phyloP scores from a whole-genome alignment of 2,329 filamentous ascomycete genomes.

The Chaetomiaceae sp. region DNA sequence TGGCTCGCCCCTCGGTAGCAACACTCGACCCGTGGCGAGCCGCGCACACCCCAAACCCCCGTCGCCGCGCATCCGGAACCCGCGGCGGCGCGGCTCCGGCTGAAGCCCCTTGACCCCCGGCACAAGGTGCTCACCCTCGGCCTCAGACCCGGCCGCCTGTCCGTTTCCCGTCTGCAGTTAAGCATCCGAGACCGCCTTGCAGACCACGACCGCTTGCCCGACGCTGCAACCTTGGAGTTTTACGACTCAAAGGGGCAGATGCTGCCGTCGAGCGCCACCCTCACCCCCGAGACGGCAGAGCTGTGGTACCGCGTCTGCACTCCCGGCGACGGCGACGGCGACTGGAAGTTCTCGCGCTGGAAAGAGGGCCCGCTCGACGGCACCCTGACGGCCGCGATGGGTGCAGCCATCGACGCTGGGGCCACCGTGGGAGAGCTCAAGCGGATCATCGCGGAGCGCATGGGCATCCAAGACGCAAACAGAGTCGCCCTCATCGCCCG shows the following conservation, averaged over 20 bases:
- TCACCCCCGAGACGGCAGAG: neutral
- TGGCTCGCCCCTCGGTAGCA: too few species aligned
- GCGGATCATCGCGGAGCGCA: constrained; percentile 22
- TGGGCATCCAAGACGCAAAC: constrained; percentile 27
- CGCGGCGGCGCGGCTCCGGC: neutral
- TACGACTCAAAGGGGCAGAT: constrained; percentile 15
- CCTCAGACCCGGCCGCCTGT: neutral
- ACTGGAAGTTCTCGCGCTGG: constrained; percentile 20
- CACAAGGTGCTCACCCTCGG: neutral
- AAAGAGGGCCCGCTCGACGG: constrained; percentile 11
- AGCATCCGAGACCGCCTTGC: constrained; percentile 4
- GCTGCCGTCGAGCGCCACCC: neutral
- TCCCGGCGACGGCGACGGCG: constrained; percentile 6
- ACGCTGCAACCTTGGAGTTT: constrained; percentile 8
- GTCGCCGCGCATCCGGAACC: too few species aligned
- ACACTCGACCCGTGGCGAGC: too few species aligned
- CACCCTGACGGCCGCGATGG: constrained; percentile 10
- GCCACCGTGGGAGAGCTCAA: constrained; percentile 30
- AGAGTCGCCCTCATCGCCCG: constrained; percentile 30
- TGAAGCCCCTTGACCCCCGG: neutral
- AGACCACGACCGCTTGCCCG: neutral
- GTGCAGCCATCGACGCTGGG: constrained; percentile 25
- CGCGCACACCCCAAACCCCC: too few species aligned
- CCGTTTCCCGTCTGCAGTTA: constrained; percentile 12
- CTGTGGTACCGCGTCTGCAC: constrained; percentile 24